These are phyloP conservation scores for Aspergillus aculeatus DNA, from an alignment of 2,329 filamentous ascomycete species.

Conservation along the genomic window DNA sequence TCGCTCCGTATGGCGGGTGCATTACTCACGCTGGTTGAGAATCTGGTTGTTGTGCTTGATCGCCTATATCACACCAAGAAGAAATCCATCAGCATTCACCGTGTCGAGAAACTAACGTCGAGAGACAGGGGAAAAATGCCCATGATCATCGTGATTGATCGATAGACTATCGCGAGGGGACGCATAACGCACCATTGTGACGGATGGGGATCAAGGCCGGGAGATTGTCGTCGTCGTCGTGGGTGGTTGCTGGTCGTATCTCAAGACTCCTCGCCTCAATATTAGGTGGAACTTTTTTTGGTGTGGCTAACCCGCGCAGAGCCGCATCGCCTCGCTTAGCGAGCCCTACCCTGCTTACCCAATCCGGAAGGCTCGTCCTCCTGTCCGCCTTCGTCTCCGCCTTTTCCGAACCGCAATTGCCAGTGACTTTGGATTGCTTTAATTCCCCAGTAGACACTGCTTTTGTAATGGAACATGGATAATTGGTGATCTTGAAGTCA, in stretches of 20 bases:
- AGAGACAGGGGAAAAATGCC: constrained; percentile 10
- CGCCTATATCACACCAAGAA: constrained; percentile 59
- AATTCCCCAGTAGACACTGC: no score
- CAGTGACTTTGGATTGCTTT: no score
- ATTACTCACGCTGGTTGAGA: constrained; percentile 81
- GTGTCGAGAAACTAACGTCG: constrained; percentile 1
- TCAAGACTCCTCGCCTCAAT: constrained; percentile 40
- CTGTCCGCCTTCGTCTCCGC: not conserved
- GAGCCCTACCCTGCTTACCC: constrained; percentile 39
- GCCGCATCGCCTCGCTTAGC: constrained; percentile 45
- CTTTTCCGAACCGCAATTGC: not conserved
- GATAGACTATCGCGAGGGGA: constrained; percentile 17
- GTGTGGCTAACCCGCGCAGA: constrained; percentile 41
- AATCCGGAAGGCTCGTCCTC: constrained; percentile 23
- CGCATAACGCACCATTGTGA: constrained; percentile 49
- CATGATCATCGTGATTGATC: constrained; percentile 14
- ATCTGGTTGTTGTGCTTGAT: constrained; percentile 99
- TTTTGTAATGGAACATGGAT: no score
- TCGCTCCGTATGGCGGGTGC: not conserved
- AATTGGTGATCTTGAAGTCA: no score
- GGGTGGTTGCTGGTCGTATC: constrained; percentile 48
- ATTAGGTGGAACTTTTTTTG: constrained; percentile 42
- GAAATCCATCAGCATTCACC: constrained; percentile 20
- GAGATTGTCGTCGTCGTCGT: constrained; percentile 42
- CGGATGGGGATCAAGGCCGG: constrained; percentile 54